These are phyloP conservation scores for Dillenia suffruticosa DNA, from an alignment of 164 flowering plant species.

Conservation along the genomic window DNA sequence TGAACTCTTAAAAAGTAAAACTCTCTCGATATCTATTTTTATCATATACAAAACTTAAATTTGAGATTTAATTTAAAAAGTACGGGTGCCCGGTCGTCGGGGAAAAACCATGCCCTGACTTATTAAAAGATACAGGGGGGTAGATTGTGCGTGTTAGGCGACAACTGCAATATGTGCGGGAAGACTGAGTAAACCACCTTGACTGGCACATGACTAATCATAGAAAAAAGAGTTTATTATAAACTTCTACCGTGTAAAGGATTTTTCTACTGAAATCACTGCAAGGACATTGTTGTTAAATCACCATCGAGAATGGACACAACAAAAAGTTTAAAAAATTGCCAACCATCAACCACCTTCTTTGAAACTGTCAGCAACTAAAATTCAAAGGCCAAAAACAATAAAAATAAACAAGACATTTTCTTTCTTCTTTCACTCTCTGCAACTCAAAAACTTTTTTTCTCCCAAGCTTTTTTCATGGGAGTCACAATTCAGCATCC, in stretches of 20 bases:
- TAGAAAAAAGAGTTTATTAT: not conserved
- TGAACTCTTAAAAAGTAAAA: too few species aligned
- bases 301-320: not conserved
- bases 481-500: conserved; percentile 19
- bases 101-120: conserved; percentile 1
- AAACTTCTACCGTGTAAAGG: not conserved
- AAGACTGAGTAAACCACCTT: conserved; percentile 17
- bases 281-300: conserved; percentile 16
- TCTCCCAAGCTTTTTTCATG: conserved; percentile 21
- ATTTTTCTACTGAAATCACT: not conserved
- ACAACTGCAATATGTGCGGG: not conserved
- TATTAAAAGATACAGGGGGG: not conserved
- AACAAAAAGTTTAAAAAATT: conserved; percentile 6
- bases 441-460: conserved; percentile 1
- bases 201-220: conserved; percentile 1
- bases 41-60: too few species aligned
- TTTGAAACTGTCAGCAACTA: conserved; percentile 37
- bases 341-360: conserved; percentile 18
- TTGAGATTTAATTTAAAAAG: too few species aligned
- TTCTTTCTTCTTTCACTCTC: conserved; percentile 9
- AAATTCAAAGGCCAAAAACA: conserved; percentile 9
- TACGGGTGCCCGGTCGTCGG: too few species aligned
- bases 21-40: too few species aligned
- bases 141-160: conserved; percentile 6
- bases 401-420: not conserved